A percentile compares a stretch with the other conserved stretches of the same genome.
Evolutionary conservation across 768 basidiomycete genomes (phyloP).

Genomic region (Symmetrospora coprosmae): DNA sequence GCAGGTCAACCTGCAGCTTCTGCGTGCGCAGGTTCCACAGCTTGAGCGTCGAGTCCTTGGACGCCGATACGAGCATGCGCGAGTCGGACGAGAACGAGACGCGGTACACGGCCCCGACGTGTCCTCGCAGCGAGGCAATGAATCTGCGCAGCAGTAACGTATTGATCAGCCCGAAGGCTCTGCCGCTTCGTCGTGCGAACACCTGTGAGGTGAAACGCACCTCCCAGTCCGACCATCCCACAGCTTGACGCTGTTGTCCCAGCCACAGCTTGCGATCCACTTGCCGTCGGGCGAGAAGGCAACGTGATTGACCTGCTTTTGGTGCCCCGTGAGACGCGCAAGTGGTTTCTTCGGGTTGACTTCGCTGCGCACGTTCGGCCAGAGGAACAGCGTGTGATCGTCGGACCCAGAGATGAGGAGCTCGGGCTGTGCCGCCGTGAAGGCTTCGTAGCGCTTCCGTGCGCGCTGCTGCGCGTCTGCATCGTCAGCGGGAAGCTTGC

Average conservation of each 20-base stretch:
- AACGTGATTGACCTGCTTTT: slow-evolving; percentile 83
- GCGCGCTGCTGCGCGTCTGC: slow-evolving; percentile 71
- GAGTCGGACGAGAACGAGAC: slow-evolving; percentile 92
- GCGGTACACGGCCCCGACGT: slow-evolving; percentile 86
- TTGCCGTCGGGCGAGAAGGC: slow-evolving; percentile 87
- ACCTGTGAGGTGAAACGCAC: slow-evolving; percentile 37
- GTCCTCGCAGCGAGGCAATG: slow-evolving; percentile 75
- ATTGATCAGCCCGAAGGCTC: neutral
- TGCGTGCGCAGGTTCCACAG: slow-evolving; percentile 95
- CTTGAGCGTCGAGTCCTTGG: slow-evolving; percentile 91
- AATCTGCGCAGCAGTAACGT: slow-evolving; percentile 45
- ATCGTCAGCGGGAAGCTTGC: slow-evolving; percentile 61
- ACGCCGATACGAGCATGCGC: slow-evolving; percentile 77
- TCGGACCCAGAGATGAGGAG: slow-evolving; percentile 88
- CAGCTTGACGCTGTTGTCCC: slow-evolving; percentile 75
- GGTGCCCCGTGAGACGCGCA: slow-evolving; percentile 79
- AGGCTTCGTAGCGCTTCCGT: slow-evolving; percentile 51
- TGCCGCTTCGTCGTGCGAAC: no score
- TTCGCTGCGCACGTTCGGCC: slow-evolving; percentile 47
- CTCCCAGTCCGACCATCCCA: slow-evolving; percentile 61
- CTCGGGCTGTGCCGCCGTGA: slow-evolving; percentile 52
- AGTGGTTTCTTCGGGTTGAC: slow-evolving; percentile 53
- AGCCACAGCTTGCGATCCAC: slow-evolving; percentile 78
- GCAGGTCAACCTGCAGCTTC: slow-evolving; percentile 84
- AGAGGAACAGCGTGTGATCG: slow-evolving; percentile 93